These are phyloP conservation scores for Pestalotiopsis sp. DNA, from an alignment of 2,329 filamentous ascomycete genomes.

Conservation along the genomic window DNA sequence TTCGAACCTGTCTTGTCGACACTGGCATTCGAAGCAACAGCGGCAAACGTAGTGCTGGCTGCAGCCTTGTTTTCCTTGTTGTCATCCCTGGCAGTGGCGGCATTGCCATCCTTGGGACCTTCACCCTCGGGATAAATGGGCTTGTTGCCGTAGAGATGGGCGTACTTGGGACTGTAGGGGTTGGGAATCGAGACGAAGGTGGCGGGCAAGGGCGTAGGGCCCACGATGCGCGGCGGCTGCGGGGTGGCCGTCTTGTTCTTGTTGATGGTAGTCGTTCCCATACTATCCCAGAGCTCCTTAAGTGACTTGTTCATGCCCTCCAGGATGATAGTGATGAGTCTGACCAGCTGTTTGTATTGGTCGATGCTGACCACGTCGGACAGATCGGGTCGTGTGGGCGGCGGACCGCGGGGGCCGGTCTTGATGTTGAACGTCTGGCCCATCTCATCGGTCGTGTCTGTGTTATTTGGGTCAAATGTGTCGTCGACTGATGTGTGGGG, in stretches of 20 bases:
- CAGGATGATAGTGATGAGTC: slow-evolving; percentile 51
- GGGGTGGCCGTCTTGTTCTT: slow-evolving; percentile 29
- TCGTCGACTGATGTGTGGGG: not conserved
- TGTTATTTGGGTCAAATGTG: not conserved
- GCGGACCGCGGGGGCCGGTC: slow-evolving; percentile 6
- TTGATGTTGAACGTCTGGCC: slow-evolving; percentile 1
- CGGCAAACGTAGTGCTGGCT: not conserved
- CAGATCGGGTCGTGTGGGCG: slow-evolving; percentile 48
- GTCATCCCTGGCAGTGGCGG: not conserved
- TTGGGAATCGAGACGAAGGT: slow-evolving; percentile 31
- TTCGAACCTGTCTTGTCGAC: not conserved
- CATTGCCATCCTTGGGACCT: slow-evolving; percentile 23
- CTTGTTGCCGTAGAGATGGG: slow-evolving; percentile 25
- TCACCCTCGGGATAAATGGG: slow-evolving; percentile 16
- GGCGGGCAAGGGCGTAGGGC: slow-evolving; percentile 28
- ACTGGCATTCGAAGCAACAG: not conserved
- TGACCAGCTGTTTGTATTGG: slow-evolving; percentile 53
- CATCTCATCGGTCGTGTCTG: not conserved
- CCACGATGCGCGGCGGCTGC: slow-evolving; percentile 20
- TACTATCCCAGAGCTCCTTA: slow-evolving; percentile 50
- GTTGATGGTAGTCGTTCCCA: slow-evolving; percentile 19
- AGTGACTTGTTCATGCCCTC: slow-evolving; percentile 57
- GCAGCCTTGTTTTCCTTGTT: not conserved
- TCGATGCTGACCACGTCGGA: slow-evolving; percentile 46
- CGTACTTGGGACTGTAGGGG: slow-evolving; percentile 31